Conservation (phyloP, 441 rosid species). For the Rhodomyrtus psidioides region DNA sequence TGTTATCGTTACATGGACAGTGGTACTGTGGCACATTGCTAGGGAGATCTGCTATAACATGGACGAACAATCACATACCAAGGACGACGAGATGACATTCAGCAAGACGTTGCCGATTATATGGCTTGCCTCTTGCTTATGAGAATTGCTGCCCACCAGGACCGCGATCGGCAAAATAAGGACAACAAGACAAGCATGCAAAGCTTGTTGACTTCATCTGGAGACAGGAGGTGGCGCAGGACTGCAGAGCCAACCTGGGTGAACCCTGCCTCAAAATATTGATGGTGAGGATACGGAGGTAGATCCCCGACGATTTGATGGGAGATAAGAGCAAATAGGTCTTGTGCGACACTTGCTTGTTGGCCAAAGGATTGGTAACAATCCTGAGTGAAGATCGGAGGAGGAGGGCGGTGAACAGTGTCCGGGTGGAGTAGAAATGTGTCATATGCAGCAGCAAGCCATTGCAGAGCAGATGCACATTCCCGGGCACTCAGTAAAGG, state of each 20-base stretch:
- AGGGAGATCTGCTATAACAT: background rate
- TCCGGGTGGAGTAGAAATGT: background rate
- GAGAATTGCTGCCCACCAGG: background rate
- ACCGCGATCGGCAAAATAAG: background rate
- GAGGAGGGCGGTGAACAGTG: background rate
- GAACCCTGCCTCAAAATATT: background rate
- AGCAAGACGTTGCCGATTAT: background rate
- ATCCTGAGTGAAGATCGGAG: background rate
- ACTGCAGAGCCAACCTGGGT: background rate
- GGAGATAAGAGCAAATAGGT: background rate
- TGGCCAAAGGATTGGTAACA: background rate
- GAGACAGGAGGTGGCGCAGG: background rate
- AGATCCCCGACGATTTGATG: background rate
- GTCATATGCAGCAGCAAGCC: background rate
- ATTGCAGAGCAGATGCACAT: background rate
- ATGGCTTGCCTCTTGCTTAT: background rate
- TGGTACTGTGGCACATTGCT: background rate
- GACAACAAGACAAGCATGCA: background rate
- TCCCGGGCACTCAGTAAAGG: background rate
- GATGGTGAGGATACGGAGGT: background rate
- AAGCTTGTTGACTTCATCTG: background rate
- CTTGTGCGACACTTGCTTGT: background rate
- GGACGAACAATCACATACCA: background rate
- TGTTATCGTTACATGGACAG: background rate
- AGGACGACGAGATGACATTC: background rate